Percentiles rank a stretch among this genome's conserved stretches.
phyloP scores from a whole-genome alignment of 108 stramenopile species.

The Cyclotella choctawhatcheeana region DNA sequence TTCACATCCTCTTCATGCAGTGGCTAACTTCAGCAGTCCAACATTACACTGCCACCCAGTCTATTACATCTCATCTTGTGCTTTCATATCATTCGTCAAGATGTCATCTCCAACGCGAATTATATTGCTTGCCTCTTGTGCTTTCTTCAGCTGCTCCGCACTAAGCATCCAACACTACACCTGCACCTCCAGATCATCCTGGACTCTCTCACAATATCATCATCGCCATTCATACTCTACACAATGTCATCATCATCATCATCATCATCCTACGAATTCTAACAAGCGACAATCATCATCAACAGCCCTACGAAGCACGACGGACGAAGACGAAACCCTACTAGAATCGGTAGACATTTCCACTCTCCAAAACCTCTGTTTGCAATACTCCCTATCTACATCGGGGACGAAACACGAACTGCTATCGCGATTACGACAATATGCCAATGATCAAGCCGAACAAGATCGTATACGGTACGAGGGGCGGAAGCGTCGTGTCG shows the following conservation, averaged over 20 bases:
- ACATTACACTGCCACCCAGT: too few species aligned
- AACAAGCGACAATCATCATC: too few species aligned
- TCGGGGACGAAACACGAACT: slow-evolving; percentile 69
- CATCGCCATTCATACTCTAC: neutral
- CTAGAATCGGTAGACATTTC: slow-evolving; percentile 54
- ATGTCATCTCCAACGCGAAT: too few species aligned
- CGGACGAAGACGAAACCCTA: slow-evolving; percentile 48
- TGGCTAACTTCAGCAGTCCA: too few species aligned
- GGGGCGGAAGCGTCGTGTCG: slow-evolving; percentile 57
- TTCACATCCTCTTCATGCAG: too few species aligned
- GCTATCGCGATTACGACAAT: slow-evolving; percentile 63
- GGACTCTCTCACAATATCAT: neutral
- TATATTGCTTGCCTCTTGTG: neutral
- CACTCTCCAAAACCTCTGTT: slow-evolving; percentile 69
- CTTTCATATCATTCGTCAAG: too few species aligned
- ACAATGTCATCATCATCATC: neutral
- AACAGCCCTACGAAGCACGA: neutral
- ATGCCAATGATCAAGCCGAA: slow-evolving; percentile 62
- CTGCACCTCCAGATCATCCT: neutral
- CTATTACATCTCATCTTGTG: too few species aligned
- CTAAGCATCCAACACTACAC: neutral
- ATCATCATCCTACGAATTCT: too few species aligned
- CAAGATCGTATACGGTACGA: slow-evolving; percentile 48
- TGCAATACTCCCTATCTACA: slow-evolving; percentile 56
- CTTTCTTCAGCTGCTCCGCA: neutral